Evolutionary conservation across 192 early-diverging fungal species (phyloP).

Genomic region (Backusella tarrabulga): DNA sequence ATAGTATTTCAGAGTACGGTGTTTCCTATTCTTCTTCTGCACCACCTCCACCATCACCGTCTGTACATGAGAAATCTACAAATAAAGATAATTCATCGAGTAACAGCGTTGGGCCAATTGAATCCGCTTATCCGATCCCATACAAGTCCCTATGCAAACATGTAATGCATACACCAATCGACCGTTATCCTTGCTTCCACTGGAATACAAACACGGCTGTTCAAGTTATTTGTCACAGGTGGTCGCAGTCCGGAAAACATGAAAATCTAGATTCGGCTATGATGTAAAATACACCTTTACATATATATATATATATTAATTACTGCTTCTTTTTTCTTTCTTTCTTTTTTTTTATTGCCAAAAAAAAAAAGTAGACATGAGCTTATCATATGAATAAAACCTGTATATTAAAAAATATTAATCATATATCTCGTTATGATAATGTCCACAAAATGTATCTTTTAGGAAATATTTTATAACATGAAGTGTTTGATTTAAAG

Average conservation of each 20-base stretch:
- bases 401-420: neutral
- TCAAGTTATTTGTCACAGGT: slow-evolving; percentile 8
- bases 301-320: neutral
- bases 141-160: neutral
- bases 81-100: neutral
- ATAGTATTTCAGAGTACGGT: neutral
- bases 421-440: neutral
- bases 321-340: neutral
- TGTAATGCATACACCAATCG: slow-evolving; percentile 10
- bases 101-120: neutral
- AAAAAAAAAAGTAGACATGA: neutral
- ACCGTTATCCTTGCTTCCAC: slow-evolving; percentile 35
- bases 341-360: neutral
- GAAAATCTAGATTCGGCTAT: neutral
- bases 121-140: neutral
- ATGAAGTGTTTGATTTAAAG: neutral
- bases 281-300: neutral
- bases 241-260: neutral
- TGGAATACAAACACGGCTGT: slow-evolving; percentile 33
- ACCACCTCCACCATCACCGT: neutral
- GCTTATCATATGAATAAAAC: slow-evolving; percentile 3
- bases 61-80: slow-evolving; percentile 8
- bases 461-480: neutral
- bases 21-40: neutral
- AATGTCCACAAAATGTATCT: neutral